phyloP scores from a whole-genome alignment of 129 eudicot genomes.

The Pittosporum tobira region DNA sequence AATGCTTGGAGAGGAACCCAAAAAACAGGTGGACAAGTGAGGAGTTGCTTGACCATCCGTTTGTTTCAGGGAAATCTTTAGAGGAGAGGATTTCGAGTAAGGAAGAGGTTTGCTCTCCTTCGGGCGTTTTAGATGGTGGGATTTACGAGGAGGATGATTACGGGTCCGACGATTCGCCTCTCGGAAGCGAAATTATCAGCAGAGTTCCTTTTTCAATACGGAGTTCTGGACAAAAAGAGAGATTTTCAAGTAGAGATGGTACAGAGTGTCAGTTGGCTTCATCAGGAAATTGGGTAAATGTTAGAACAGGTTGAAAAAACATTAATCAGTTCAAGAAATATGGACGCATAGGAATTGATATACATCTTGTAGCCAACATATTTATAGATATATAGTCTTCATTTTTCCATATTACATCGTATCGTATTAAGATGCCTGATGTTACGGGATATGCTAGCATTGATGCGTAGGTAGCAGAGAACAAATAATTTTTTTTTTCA shows the following conservation, averaged over 20 bases:
- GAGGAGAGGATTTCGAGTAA: constrained; percentile 1
- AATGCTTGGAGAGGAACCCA: constrained; percentile 47
- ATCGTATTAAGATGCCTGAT: too few relatives aligned
- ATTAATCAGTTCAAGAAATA: neutral
- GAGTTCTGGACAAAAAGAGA: constrained; percentile 11
- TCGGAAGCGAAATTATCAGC: constrained; percentile 18
- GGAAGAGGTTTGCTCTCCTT: constrained; percentile 31
- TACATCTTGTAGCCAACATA: too few relatives aligned
- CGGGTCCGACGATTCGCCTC: constrained; percentile 23
- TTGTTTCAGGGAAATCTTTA: constrained; percentile 26
- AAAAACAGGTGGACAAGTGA: constrained; percentile 37
- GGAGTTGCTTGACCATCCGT: constrained; percentile 47
- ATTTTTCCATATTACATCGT: too few relatives aligned
- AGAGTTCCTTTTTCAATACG: constrained; percentile 30
- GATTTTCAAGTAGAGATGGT: constrained; percentile 10
- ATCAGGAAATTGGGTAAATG: constrained; percentile 54
- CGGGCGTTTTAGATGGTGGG: constrained; percentile 45
- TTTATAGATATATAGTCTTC: too few relatives aligned
- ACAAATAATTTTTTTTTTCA: too few relatives aligned
- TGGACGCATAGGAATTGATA: neutral
- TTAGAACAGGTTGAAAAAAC: constrained; percentile 26
- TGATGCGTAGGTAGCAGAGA: too few relatives aligned
- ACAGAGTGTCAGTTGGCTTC: constrained; percentile 18
- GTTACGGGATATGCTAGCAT: too few relatives aligned
- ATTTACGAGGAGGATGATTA: constrained; percentile 22